A percentile compares a stretch with the other conserved stretches of the same genome.
Evolutionary conservation across 2,329 filamentous ascomycete genomes (phyloP).

Genomic region (Plenodomus tracheiphilus): DNA sequence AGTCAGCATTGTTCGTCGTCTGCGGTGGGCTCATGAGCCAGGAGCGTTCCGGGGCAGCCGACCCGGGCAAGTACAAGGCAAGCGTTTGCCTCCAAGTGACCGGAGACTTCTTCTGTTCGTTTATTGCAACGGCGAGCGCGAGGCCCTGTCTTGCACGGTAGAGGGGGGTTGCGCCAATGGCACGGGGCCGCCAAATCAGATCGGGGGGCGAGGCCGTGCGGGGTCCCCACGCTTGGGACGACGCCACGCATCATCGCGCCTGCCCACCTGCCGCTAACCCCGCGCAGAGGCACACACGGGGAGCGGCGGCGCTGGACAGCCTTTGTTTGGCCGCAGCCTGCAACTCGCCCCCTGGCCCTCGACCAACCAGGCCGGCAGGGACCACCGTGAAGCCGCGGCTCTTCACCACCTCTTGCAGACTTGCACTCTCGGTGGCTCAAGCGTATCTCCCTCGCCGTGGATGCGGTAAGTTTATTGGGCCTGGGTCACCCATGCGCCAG

Average conservation of each 20-base stretch:
- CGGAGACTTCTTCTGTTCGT: not conserved
- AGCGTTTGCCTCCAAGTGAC: not conserved
- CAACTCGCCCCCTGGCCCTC: not conserved
- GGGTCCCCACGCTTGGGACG: conserved; percentile 13
- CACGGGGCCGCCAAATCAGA: not conserved
- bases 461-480: not conserved
- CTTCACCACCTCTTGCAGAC: too few relatives aligned
- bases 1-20: too few relatives aligned
- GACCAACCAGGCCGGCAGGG: conserved; percentile 4
- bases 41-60: too few relatives aligned
- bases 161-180: conserved; percentile 1
- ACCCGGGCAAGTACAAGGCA: not conserved
- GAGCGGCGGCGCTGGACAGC: not conserved
- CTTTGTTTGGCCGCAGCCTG: conserved; percentile 4
- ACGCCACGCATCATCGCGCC: conserved; percentile 1
- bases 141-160: not conserved
- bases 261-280: not conserved
- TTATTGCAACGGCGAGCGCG: not conserved
- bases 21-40: too few relatives aligned
- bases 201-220: conserved; percentile 2
- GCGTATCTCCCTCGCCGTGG: not conserved
- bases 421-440: not conserved
- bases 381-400: conserved; percentile 13
- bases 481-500: not conserved
- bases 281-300: not conserved